Evolutionary conservation across 2,329 filamentous ascomycete species (phyloP), one percentile per base, ranked within the genome.

Genomic region (Nothomitra cinnamomea): DNA sequence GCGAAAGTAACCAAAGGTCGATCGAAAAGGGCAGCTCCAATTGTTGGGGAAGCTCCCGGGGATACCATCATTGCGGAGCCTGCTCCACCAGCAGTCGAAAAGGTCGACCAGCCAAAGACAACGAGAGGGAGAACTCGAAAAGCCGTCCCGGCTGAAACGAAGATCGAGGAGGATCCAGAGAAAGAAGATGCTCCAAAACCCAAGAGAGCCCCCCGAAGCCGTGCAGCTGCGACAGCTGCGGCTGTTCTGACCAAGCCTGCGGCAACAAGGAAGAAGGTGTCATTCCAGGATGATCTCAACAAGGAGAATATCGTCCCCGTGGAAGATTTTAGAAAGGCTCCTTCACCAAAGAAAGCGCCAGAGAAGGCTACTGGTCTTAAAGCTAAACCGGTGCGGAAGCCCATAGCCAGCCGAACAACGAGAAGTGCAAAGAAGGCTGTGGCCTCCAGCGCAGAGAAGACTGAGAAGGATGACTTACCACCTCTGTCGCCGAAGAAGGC

Each of bases 401-500:
- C 66, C 53, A 59, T 63, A 7, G 58, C 54, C 10, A 17, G 62
- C 8, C 61, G 61, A 61, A 57, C 63, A 17, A 56, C 64, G 22
- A 61, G 66, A 2, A 60, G 64, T 53, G 55, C 61, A n/a, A 64
- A 63, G 55, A 64, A 64, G 36, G 57, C 56, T 24, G 56, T 57
- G 8, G 47, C 60, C 8, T 62, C 56, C 6, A 22, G 47, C 22
- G 52, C 54, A 36, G 48, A 57, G 21, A 55, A 35, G 45, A 36
- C 42, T n/a, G 54, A 54, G 25, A 58, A 58, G 15, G 47, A 51
- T 48, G 61, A 61, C 28, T 56, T 59, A 17, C 60, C 70, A 54
- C 69, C 69, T 17, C 60, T 74, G 25, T 73, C 70, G 12, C 71
- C 71, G 1, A 73, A 73, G 63, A 74, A 73, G 58, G 64, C 67